Conservation (phyloP, 192 early-diverging fungal genomes). For the Anaeromyces robustus region DNA sequence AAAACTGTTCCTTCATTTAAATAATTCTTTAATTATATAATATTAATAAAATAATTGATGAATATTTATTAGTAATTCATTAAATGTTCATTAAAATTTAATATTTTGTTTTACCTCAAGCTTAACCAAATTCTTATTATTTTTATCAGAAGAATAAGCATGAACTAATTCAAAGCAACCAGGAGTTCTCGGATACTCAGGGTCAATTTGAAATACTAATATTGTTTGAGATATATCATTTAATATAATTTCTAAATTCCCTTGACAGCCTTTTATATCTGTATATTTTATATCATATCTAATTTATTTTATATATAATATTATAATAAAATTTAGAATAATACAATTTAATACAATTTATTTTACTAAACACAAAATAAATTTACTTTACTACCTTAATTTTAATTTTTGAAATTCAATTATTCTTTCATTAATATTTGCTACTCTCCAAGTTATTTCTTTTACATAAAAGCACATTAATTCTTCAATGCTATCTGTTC, state of each 20-base stretch:
- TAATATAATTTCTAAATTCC: background rate
- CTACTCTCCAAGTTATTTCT: background rate
- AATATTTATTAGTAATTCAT: too few species aligned
- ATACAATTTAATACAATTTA: too few species aligned
- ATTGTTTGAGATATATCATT: background rate
- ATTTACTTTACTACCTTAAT: background rate
- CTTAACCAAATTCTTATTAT: constrained; percentile 11
- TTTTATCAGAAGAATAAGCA: background rate
- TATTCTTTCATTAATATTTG: background rate
- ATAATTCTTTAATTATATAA: constrained; percentile 1
- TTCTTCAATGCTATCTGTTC: background rate
- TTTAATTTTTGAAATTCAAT: background rate
- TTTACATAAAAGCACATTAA: background rate
- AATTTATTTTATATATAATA: too few species aligned
- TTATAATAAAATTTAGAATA: too few species aligned
- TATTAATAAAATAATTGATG: background rate
- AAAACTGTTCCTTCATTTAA: constrained; percentile 9
- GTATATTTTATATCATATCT: background rate
- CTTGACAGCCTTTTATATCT: background rate
- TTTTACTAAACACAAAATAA: too few species aligned
- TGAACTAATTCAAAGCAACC: background rate
- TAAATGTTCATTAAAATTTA: background rate
- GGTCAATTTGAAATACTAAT: background rate
- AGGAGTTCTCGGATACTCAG: background rate
- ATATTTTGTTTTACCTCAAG: constrained; percentile 11